phyloP scores from a whole-genome alignment of 1,284 basidiomycete species.

The Tetrapyrgos nigripes region DNA sequence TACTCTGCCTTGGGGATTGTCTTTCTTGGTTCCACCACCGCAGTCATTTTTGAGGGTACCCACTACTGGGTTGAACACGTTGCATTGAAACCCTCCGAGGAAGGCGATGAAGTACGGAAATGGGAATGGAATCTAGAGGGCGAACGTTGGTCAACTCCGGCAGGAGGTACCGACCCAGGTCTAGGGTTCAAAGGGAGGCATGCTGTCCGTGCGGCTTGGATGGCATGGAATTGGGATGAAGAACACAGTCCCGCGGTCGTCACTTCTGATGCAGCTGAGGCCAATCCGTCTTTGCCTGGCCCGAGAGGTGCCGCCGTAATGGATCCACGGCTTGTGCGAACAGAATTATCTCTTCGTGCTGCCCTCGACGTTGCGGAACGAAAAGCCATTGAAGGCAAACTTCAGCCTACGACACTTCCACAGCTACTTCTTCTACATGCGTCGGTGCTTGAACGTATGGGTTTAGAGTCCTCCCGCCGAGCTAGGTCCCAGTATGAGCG shows the following conservation, averaged over 20 bases:
- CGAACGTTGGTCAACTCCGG: conserved; percentile 65
- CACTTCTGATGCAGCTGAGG: conserved; percentile 37
- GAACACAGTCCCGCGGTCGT: conserved; percentile 50
- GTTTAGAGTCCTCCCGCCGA: conserved; percentile 61
- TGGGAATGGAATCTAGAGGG: conserved; percentile 82
- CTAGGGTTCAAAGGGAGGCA: conserved; percentile 73
- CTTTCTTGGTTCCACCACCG: conserved; percentile 31
- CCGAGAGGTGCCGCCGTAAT: conserved; percentile 49
- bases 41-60: conserved; percentile 47
- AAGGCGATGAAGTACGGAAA: conserved; percentile 56
- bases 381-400: conserved; percentile 37
- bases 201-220: conserved; percentile 79
- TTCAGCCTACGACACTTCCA: conserved; percentile 59
- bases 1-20: conserved; percentile 37
- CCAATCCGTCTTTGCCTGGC: conserved; percentile 40
- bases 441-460: conserved; percentile 71
- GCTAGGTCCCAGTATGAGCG: conserved; percentile 70
- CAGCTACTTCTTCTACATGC: conserved; percentile 72
- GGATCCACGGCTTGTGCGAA: conserved; percentile 58
- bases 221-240: conserved; percentile 75
- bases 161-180: conserved; percentile 76
- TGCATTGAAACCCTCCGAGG: conserved; percentile 55
- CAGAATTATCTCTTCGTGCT: conserved; percentile 59
- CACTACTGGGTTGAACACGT: conserved; percentile 78
- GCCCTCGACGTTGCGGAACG: conserved; percentile 56